Base-by-base conservation (phyloP, 2,329 filamentous ascomycete genomes). In the Fusarium sulawesiense region DNA sequence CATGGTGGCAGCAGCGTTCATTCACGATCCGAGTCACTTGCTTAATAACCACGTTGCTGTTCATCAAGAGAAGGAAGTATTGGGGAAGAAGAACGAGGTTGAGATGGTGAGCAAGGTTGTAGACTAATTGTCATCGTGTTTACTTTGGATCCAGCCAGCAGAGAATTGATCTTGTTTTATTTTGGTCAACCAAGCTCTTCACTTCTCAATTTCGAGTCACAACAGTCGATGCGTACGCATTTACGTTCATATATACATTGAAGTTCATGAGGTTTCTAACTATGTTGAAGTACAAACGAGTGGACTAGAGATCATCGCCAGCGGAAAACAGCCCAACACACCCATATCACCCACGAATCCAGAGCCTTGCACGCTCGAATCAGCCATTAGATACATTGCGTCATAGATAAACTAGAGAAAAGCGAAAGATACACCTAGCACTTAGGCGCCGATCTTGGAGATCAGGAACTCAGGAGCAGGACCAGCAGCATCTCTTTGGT, bases 21-120 rank as follows among this genome's bases (percentile, higher is more conserved):
- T 63, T 20, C 32, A 34, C 9, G 60, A 63, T 12, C 60, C 60
- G 1, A 63, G 58, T 16, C 58, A 63, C 9, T n/a, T 63, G 7
- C 60, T 63, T 3, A 63, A 62, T 9, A 63, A 63, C 34, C 47
- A 63, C n/a, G 58, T 63, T 23, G 60, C 60, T 11, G 58, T 63
- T 7, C 47, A 63, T 7, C 58, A 63, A 4, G 60, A 63, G 16
- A 63, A 63, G 60, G 58, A 63, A 9, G 25, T 62, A 4, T 9
- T 62, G 0, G 57, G 46, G 40, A 62, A 45, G 40, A 62, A 54
- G 57, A 54, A 62, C 14, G 56, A 62, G 13, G 21, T 44, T 1
- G 56, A 62, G 16, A 62, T 54, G 59, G 37, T 30, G 10, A 20
- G 20, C 11, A 62, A 62, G 23, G 41, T 23, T 6, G 21, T 62